phyloP scores from a whole-genome alignment of 2,329 filamentous ascomycete species.

The Clonostachys chloroleuca region DNA sequence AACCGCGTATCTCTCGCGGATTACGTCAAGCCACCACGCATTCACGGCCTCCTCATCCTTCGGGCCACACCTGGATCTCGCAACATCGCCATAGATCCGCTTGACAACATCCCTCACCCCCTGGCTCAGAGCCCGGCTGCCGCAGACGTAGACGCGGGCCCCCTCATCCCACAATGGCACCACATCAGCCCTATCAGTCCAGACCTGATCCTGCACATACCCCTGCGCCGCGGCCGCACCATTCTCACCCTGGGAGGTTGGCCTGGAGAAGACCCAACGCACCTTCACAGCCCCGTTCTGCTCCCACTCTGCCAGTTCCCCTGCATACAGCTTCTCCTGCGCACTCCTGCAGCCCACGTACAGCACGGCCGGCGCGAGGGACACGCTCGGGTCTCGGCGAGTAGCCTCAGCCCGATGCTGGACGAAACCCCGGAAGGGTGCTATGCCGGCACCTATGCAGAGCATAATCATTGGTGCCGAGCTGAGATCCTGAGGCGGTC shows the following conservation, averaged over 20 bases:
- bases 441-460: constrained; percentile 40
- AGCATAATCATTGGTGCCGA: no score
- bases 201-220: constrained; percentile 29
- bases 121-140: constrained; percentile 13
- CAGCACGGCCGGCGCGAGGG: constrained; percentile 47
- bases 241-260: constrained; percentile 10
- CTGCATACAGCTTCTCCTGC: constrained; percentile 38
- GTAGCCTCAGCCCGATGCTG: constrained; percentile 47
- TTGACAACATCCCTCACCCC: no score
- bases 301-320: constrained; percentile 41
- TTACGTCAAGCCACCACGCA: no score
- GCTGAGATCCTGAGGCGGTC: no score
- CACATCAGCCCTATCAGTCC: constrained; percentile 19
- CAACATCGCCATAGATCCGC: no score
- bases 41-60: no score
- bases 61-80: no score
- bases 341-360: constrained; percentile 42
- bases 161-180: constrained; percentile 24
- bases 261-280: constrained; percentile 42
- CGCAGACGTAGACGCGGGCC: constrained; percentile 58
- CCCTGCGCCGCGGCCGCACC: constrained; percentile 27
- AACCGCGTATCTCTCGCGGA: no score
- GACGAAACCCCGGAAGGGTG: constrained; percentile 55
- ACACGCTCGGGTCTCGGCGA: constrained; percentile 10
- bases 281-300: constrained; percentile 45